Percentiles rank a stretch among this genome's conserved stretches.
Evolutionary conservation across 2,329 filamentous ascomycete genomes (phyloP).

Genomic region (Botryosphaeria agaves): DNA sequence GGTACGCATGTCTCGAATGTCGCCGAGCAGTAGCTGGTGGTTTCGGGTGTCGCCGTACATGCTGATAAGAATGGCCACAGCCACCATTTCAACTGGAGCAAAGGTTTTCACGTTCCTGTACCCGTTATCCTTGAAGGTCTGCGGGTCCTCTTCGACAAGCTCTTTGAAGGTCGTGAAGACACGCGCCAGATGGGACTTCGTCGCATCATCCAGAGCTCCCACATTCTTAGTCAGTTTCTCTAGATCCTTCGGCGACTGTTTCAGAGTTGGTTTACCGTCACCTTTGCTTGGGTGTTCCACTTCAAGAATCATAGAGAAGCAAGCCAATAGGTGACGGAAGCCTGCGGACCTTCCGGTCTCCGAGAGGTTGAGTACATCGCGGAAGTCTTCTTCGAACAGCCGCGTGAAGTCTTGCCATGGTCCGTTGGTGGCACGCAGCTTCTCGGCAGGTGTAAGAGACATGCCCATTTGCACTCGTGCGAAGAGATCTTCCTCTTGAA

Average conservation of each 20-base stretch:
- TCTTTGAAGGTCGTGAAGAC: slow-evolving; percentile 16
- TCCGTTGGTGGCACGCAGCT: slow-evolving; percentile 26
- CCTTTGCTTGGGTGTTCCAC: slow-evolving; percentile 10
- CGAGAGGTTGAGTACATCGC: slow-evolving; percentile 17
- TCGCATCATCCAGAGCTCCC: slow-evolving; percentile 10
- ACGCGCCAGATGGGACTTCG: slow-evolving; percentile 14
- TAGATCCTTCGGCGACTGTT: slow-evolving; percentile 8
- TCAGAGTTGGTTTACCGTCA: slow-evolving; percentile 11
- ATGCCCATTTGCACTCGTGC: slow-evolving; percentile 29
- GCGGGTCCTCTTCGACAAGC: slow-evolving; percentile 10
- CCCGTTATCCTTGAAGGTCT: slow-evolving; percentile 13
- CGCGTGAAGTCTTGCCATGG: slow-evolving; percentile 27
- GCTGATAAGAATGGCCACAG: slow-evolving; percentile 16
- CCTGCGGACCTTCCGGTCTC: slow-evolving; percentile 13
- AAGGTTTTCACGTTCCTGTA: slow-evolving; percentile 15
- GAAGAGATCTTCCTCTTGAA: slow-evolving; percentile 31
- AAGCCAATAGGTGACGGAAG: slow-evolving; percentile 16
- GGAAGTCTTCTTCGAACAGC: slow-evolving; percentile 25
- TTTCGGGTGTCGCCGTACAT: slow-evolving; percentile 12
- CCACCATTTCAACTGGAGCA: slow-evolving; percentile 19
- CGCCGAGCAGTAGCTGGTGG: slow-evolving; percentile 12
- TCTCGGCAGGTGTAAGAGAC: slow-evolving; percentile 26
- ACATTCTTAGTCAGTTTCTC: slow-evolving; percentile 13
- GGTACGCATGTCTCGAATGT: no score
- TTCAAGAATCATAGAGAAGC: slow-evolving; percentile 20